phyloP scores from a whole-genome alignment of 768 basidiomycete species.

The Auriscalpium microsporum region DNA sequence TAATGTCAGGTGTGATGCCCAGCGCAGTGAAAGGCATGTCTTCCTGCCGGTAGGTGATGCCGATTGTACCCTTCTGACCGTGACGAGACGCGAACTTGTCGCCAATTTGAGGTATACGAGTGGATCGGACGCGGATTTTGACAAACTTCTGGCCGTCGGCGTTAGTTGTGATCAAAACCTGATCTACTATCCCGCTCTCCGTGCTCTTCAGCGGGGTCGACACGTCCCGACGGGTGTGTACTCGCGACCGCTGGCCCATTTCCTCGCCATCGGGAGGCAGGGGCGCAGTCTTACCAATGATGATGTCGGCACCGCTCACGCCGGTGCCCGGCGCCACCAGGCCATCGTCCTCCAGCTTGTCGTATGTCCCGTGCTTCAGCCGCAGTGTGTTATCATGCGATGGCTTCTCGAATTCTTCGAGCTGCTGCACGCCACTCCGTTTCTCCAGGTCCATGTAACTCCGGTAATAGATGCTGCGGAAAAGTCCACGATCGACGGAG shows the following conservation, averaged over 20 bases:
- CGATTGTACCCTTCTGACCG: slow-evolving; percentile 99
- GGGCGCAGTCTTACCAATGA: slow-evolving; percentile 98
- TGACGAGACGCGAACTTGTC: slow-evolving; percentile 99
- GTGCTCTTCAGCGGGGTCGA: slow-evolving; percentile 98
- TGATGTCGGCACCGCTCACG: slow-evolving; percentile 95
- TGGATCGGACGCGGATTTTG: slow-evolving; percentile 93
- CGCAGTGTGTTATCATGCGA: slow-evolving; percentile 86
- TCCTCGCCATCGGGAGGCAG: slow-evolving; percentile 96
- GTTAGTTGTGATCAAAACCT: slow-evolving; percentile 94
- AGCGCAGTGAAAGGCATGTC: slow-evolving; percentile 99
- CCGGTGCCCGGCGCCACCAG: slow-evolving; percentile 93
- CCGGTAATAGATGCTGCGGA: slow-evolving; percentile 97
- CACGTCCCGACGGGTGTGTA: slow-evolving; percentile 90
- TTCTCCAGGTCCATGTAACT: slow-evolving; percentile 99
- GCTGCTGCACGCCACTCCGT: slow-evolving; percentile 82
- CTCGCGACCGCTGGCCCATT: slow-evolving; percentile 89
- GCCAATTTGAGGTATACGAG: slow-evolving; percentile 94
- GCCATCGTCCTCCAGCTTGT: slow-evolving; percentile 95
- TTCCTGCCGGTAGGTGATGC: slow-evolving; percentile 98
- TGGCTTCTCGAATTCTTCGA: slow-evolving; percentile 98
- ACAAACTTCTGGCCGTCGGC: slow-evolving; percentile 96
- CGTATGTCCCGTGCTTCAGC: slow-evolving; percentile 98
- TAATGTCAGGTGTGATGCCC: slow-evolving; percentile 92
- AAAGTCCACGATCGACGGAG: slow-evolving; percentile 94
- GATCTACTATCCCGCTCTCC: slow-evolving; percentile 95